Base-by-base conservation (phyloP, 306 rosid species). In the Pueraria montana region DNA sequence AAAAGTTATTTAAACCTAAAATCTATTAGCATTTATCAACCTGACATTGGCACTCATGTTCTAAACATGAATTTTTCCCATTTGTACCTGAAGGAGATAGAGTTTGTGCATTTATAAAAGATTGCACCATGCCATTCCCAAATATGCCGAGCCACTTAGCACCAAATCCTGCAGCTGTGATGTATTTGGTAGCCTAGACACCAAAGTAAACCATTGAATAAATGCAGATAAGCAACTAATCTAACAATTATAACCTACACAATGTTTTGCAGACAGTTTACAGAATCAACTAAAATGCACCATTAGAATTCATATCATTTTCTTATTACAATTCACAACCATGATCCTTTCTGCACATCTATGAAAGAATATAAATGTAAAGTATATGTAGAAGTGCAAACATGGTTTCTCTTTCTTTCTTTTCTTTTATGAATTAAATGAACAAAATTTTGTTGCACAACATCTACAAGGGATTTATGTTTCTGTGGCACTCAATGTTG, bases 121-220 rank as follows among this genome's bases (percentile, higher is more conserved):
- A 91, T 80, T 92, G 97, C 87, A 94, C 96, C 93, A 84, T 91
- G 80, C 98, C 97, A 89, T 96, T 96, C 80, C 91, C 91, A 84
- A 94, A 96, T 83, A 92, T 87, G 59, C 92, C 99, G 66, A 96
- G 98, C 89, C 94, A 88, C 85, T 77, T 87, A 56, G 99, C 99
- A 34, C 98, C 99, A 91, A 96, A 96, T 79, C 98, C 98, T 74
- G 95, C 99, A 76, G 89, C 92, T 32, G 98, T 94, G 82, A 96
- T 90, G 92, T 89, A 90, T 80, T 94, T 92, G 90, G 90, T 94
- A 78, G 96, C 94, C 98, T 96, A 82, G 82, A 88, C 83, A 87
- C 72, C 77, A 83, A 45, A 63, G 30, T 56, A 77, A 80, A 11
- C 21, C 50, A 48, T 18, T 40, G 21, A 68, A 45, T 13, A 40